Conservation (phyloP, 2,329 filamentous ascomycete genomes). For the Colletotrichum salicis region DNA sequence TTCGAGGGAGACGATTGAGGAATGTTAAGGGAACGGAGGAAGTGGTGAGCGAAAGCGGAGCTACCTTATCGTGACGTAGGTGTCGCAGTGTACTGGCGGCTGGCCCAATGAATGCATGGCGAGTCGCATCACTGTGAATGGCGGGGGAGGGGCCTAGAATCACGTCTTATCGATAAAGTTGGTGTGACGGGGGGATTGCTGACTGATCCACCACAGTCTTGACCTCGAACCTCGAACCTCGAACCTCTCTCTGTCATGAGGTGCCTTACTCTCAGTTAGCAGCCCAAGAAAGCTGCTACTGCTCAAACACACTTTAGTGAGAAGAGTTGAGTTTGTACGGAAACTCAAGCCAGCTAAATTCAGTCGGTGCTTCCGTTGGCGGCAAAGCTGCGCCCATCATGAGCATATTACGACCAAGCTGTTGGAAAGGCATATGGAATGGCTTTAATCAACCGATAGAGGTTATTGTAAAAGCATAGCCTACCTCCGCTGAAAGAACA, state of each 20-base stretch:
- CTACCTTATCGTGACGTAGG: conserved; percentile 2
- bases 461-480: too few relatives aligned
- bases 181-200: conserved; percentile 9
- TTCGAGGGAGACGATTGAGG: neutral
- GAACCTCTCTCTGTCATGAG: neutral
- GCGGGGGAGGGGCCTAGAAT: conserved; percentile 17
- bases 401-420: neutral
- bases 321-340: neutral
- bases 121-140: neutral
- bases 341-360: neutral
- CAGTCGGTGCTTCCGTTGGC: too few relatives aligned
- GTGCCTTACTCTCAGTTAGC: neutral
- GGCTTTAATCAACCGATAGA: neutral
- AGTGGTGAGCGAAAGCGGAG: too few relatives aligned
- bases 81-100: neutral
- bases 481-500: neutral
- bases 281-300: neutral
- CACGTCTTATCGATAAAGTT: conserved; percentile 35
- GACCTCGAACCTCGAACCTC: neutral
- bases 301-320: neutral
- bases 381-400: neutral
- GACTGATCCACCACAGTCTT: neutral
- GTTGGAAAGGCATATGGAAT: neutral
- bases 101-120: neutral
- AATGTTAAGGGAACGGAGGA: conserved; percentile 15